Evolutionary conservation across 805 yeast species (phyloP), one percentile per base, ranked within the genome.

Genomic region (Ogataea thermomethanolica): DNA sequence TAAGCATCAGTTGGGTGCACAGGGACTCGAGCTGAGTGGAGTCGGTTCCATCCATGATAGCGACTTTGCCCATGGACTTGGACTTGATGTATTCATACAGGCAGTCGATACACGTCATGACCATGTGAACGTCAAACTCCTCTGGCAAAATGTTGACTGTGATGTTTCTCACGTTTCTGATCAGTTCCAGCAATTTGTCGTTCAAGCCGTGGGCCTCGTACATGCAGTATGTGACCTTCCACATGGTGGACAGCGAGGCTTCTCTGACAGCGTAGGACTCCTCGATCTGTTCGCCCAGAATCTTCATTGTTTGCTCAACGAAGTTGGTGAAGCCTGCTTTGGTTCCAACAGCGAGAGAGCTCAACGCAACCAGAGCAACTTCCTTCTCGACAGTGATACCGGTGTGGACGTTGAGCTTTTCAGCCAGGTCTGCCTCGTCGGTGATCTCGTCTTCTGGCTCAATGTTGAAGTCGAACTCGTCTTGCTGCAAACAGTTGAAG

Each of bases 381-480:
- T 90, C 96, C 67, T 91, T 91, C 69, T 91, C 99, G 54, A 86
- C 83, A 50, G 97, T 87, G 55, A 93, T 79, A 71, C 96, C 97
- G 37, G 96, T 84, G 74, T 89, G 90, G 49, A 93, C 89, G 53
- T 86, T 83, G 65, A 87, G 71, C 47, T 84, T 83, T 55, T 83
- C 83, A 46, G 75, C 80, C 42, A 78, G 61, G 36, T 79, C 86
- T 43, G 78, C 87, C 34, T 74, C 80, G 41, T 71, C 76, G 12
- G 66, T 59, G 11, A 64, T 67, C 20, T 68, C 79, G 25, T 71
- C 82, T 12, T 67, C 79, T 20, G 65, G 77, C 44, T 76, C 83
- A 39, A 68, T 65, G 58, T 78, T 73, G 55, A 84, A 71, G 51
- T 80, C 78, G 57, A 85, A 82, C 66, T 93, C 99, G 51, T 83